Evolutionary conservation across 768 basidiomycete genomes (phyloP).

Genomic region (Xerocomus spinulosus): DNA sequence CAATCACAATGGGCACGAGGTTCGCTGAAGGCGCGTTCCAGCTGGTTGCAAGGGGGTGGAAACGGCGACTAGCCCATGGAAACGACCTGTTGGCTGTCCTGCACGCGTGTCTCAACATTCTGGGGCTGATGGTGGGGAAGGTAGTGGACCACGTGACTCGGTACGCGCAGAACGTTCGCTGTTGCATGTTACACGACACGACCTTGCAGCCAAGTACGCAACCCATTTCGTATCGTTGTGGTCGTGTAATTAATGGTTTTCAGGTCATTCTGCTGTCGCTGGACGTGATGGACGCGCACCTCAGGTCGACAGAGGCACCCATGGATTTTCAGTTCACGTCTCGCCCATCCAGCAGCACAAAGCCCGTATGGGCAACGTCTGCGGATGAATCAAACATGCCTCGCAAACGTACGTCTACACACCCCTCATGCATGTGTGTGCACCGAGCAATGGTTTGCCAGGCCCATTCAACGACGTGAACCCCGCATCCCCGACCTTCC

Average conservation of each 20-base stretch:
- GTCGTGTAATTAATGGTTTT: background rate
- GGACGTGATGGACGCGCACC: conserved; percentile 23
- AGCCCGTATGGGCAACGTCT: conserved; percentile 53
- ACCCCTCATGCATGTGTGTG: conserved; percentile 19
- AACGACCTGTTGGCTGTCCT: conserved; percentile 16
- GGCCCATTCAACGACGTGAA: conserved; percentile 43
- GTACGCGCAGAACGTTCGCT: conserved; percentile 12
- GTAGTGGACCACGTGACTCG: conserved; percentile 25
- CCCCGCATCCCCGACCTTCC: conserved; percentile 33
- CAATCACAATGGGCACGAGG: conserved; percentile 89
- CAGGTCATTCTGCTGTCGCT: background rate
- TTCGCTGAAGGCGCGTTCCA: conserved; percentile 47
- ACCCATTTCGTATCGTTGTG: background rate
- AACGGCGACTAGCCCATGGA: conserved; percentile 34
- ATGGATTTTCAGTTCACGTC: conserved; percentile 90
- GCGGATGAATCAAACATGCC: conserved; percentile 49
- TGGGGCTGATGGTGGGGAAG: conserved; percentile 1
- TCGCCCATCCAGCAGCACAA: conserved; percentile 46
- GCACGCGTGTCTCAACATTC: conserved; percentile 30
- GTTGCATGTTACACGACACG: conserved; percentile 9
- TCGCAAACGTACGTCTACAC: conserved; percentile 60
- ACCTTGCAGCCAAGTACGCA: conserved; percentile 11
- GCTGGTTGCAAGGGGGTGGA: conserved; percentile 51
- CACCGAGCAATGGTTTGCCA: conserved; percentile 31
- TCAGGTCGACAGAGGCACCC: conserved; percentile 71